Percentiles rank a stretch among this genome's conserved stretches.
phyloP scores from a whole-genome alignment of 202 grass and related monocot species.

The Schoenoplectus tabernaemontani region DNA sequence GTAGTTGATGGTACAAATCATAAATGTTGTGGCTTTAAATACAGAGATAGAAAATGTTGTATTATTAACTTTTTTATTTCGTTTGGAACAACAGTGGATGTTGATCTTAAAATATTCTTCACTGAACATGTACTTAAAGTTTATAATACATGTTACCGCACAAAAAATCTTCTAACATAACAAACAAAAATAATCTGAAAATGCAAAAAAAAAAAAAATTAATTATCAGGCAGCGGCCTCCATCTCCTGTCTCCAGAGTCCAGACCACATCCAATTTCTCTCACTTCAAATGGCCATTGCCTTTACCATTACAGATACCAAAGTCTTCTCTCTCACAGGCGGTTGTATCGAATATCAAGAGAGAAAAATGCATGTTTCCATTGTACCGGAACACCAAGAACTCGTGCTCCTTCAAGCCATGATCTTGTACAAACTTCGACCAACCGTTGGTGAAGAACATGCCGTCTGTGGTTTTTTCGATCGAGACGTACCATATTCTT shows the following conservation, averaged over 20 bases:
- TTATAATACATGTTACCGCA: not conserved
- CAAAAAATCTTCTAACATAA: not conserved
- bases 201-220: not conserved
- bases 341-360: conserved; percentile 54
- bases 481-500: conserved; percentile 44
- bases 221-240: not conserved
- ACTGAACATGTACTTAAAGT: not conserved
- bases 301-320: not conserved
- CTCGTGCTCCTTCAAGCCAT: conserved; percentile 53
- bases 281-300: not conserved
- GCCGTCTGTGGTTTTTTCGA: conserved; percentile 36
- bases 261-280: not conserved
- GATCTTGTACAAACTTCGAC: conserved; percentile 63
- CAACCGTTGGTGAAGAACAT: conserved; percentile 66
- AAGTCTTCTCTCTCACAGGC: conserved; percentile 65
- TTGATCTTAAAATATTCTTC: not conserved
- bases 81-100: not conserved
- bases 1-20: not conserved
- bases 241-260: not conserved
- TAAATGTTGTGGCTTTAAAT: not conserved
- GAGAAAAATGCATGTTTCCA: conserved; percentile 51
- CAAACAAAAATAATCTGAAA: not conserved
- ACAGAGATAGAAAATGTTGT: no score
- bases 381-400: conserved; percentile 87
- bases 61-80: not conserved